Evolutionary conservation across 139 green algal genomes (phyloP), one percentile per base, ranked within the genome.

Genomic region (Chara braunii): DNA sequence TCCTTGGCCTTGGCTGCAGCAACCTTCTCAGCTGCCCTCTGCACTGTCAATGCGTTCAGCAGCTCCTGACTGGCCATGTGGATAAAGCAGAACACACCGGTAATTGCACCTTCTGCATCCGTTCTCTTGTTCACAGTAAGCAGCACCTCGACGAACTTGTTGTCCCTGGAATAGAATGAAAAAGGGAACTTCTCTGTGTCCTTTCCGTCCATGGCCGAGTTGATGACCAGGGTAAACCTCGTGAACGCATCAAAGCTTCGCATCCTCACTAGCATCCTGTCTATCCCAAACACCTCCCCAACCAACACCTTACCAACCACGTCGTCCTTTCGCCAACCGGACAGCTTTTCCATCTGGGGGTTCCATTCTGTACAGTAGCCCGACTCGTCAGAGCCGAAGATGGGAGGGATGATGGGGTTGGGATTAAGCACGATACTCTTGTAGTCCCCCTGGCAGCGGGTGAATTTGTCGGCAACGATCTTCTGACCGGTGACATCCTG

Each of bases 401-500:
- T 77, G 30, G 68, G 68, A 36, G 68, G 68, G 51, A 77, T 77
- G 51, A 77, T 60, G 33, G 68, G 42, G 52, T 77, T 61, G 35
- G 26, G 68, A 3, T 5, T 50, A 33, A 26, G 60, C 18, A 77
- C 68, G 37, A 77, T 77, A 37, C 51, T 67, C 34, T 18, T 54
- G 43, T 77, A 77, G 32, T 77, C 68, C 23, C 68, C 68, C 60
- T 65, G 26, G 31, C 59, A 64, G 22, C 37, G 35, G n/a, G 68
- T 77, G 59, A 70, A 77, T 60, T 74, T 77, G 68, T 77, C 68
- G 60, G 59, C 45, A 28, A 77, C 68, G 34, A 66, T 12, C 68
- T 70, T 77, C 32, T 77, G 60, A 24, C 59, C 45, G 7, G 68
- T 77, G 9, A 77, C 48, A 35, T 77, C 68, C 51, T 77, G 68